Evolutionary conservation across 2,329 filamentous ascomycete genomes (phyloP).

Genomic region (Nannizziopsis barbatae): DNA sequence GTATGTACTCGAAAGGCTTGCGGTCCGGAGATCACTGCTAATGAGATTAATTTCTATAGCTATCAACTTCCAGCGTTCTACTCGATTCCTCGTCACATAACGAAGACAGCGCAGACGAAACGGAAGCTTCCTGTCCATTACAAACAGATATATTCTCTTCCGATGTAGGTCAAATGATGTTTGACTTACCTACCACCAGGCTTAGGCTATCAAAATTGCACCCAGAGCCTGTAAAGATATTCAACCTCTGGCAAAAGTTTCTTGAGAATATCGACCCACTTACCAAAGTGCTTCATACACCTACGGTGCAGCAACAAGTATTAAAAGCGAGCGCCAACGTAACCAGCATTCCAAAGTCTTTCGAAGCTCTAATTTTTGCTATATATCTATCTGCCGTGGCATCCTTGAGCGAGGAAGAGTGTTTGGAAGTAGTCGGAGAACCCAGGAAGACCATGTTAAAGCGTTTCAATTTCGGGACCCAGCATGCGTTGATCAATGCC

Average conservation of each 20-base stretch:
- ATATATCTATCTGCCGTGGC: conserved; percentile 54
- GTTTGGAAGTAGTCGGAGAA: conserved; percentile 30
- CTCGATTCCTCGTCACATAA: neutral
- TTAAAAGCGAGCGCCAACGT: conserved; percentile 45
- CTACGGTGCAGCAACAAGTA: conserved; percentile 55
- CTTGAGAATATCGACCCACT: conserved; percentile 63
- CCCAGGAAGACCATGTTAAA: conserved; percentile 31
- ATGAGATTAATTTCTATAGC: neutral
- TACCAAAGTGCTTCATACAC: conserved; percentile 59
- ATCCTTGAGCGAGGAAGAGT: conserved; percentile 48
- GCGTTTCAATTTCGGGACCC: conserved; percentile 37
- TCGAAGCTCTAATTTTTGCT: conserved; percentile 43
- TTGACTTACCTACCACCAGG: conserved; percentile 1
- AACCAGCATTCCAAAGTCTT: conserved; percentile 38
- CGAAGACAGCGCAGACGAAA: neutral
- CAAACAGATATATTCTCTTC: neutral
- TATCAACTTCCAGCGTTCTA: neutral
- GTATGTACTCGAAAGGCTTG: neutral
- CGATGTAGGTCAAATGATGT: neutral
- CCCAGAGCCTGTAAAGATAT: conserved; percentile 34
- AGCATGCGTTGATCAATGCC: conserved; percentile 38
- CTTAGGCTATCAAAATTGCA: conserved; percentile 16
- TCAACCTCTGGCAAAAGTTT: conserved; percentile 64
- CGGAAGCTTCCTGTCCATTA: neutral
- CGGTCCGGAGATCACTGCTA: neutral